Evolutionary conservation across 768 basidiomycete genomes (phyloP), one percentile per base, ranked within the genome.

Genomic region (Pleurotus platypus): DNA sequence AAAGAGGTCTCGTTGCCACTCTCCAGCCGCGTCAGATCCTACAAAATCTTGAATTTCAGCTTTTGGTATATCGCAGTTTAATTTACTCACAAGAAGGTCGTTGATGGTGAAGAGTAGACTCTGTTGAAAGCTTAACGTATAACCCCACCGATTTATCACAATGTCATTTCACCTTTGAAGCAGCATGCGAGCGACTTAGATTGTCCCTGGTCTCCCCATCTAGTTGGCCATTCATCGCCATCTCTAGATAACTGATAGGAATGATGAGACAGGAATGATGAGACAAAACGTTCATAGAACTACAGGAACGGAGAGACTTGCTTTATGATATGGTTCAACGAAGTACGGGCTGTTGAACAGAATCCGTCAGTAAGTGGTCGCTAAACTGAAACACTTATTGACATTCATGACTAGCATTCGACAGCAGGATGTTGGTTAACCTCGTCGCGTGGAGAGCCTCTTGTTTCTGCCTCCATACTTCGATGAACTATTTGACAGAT

Each of bases 321-420:
- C 84, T 91, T 92, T 69, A 93, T 92, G 61, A 92, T 92, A 63
- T 91, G 89, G 63, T 91, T 89, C 56, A 90, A 64, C 5, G 89
- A 87, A 2, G 88, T 90, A 22, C 88, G 83, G 4, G 89, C 88
- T 86, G 57, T 30, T 1, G 42, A 16, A 26, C n/a, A 11, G 20
- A 16, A 11, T 47, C 55, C 48, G 59, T 26, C 30, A 30, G 22
- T 49, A 20, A 35, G 57, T 18, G 58, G 50, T 11, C 59, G 4
- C 15, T 15, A 2, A 43, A n/a, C n/a, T 7, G 15, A 46, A 9
- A 20, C 15, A 43, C 50, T 5, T 15, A 62, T 63, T 49, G 62
- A 83, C 89, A 87, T 77, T 92, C 91, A 64, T 94, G 90, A 60
- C 84, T 87, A 4, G 90, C 90, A 68, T 94, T 92, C 5, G 87